A percentile compares a stretch with the other conserved stretches of the same genome.
Conservation (phyloP, 768 basidiomycete genomes). For the Russula sp. region DNA sequence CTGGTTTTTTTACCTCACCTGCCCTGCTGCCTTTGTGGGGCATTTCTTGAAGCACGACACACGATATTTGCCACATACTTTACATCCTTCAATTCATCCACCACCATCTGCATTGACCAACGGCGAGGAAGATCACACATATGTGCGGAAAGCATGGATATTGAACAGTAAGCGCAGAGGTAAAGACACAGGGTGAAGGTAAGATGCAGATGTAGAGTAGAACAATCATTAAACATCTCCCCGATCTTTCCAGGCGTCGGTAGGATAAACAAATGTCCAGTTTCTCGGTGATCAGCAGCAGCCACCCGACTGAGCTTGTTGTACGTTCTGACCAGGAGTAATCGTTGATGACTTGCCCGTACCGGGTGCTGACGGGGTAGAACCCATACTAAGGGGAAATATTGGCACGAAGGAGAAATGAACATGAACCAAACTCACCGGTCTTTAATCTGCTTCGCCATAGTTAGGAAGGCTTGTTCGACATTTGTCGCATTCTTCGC, state of each 20-base stretch:
- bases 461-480: constrained; percentile 98
- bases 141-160: constrained; percentile 18
- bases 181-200: constrained; percentile 23
- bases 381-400: constrained; percentile 62
- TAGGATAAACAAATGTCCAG: constrained; percentile 24
- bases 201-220: constrained; percentile 21
- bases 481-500: constrained; percentile 99
- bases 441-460: constrained; percentile 96
- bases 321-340: constrained; percentile 78
- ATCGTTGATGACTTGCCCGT: constrained; percentile 79
- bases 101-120: not conserved
- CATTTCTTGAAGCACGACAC: constrained; percentile 1
- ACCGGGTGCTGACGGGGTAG: constrained; percentile 66
- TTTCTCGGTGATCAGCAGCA: constrained; percentile 61
- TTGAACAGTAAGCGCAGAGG: constrained; percentile 22
- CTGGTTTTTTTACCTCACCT: not conserved
- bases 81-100: not conserved
- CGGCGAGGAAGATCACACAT: constrained; percentile 7
- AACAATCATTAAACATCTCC: constrained; percentile 23
- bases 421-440: constrained; percentile 42
- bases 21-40: not conserved
- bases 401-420: not conserved
- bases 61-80: not conserved
- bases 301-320: constrained; percentile 62
- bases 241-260: constrained; percentile 19